Conservation (phyloP, 805 yeast genomes). For the Vanderwaltozyma polyspora region DNA sequence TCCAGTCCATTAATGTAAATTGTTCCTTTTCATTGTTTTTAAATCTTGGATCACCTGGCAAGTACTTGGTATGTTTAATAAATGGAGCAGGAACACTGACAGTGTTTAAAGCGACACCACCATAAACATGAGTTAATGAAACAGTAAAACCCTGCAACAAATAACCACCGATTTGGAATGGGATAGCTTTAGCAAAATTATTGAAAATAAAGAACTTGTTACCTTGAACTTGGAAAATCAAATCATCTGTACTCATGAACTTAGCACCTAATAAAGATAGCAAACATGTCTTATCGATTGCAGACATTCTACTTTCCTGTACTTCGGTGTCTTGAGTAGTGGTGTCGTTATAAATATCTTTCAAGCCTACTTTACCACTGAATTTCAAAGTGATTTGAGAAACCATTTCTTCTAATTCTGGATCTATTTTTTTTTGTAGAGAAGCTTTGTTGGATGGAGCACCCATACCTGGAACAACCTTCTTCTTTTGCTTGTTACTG, state of each 20-base stretch:
- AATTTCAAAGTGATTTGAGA: conserved; percentile 12
- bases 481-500: conserved; percentile 10
- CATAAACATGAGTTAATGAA: conserved; percentile 11
- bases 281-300: conserved; percentile 8
- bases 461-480: background rate
- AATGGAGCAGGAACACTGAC: conserved; percentile 14
- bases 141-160: conserved; percentile 15
- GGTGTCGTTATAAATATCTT: conserved; percentile 15
- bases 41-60: conserved; percentile 15
- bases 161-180: conserved; percentile 15
- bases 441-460: background rate
- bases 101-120: conserved; percentile 12
- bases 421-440: background rate
- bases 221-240: conserved; percentile 14
- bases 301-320: conserved; percentile 16
- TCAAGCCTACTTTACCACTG: conserved; percentile 9
- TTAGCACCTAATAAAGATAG: conserved; percentile 14
- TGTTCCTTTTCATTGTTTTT: conserved; percentile 7
- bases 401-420: conserved; percentile 4
- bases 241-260: conserved; percentile 7
- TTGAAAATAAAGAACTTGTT: conserved; percentile 15
- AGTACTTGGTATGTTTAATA: conserved; percentile 13
- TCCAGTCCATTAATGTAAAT: conserved; percentile 13
- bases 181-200: conserved; percentile 5
- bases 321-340: conserved; percentile 7